These are phyloP conservation scores for Cutaneotrichosporon cavernicola DNA, from an alignment of 1,284 basidiomycete species.

Conservation along the genomic window DNA sequence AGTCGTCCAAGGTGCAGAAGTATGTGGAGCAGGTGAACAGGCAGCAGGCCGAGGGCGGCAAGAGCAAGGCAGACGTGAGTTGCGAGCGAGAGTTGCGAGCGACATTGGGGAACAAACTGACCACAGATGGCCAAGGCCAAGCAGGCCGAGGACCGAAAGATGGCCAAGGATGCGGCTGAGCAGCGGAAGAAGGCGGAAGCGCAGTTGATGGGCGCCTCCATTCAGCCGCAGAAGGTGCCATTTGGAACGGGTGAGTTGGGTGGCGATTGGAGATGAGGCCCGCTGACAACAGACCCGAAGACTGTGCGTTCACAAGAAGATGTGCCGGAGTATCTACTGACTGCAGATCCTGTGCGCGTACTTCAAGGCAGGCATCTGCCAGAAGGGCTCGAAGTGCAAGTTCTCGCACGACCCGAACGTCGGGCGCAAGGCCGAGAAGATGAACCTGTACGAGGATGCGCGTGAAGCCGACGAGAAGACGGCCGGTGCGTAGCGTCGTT, in stretches of 20 bases:
- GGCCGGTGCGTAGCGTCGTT: constrained; percentile 60
- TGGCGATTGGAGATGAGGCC: constrained; percentile 10
- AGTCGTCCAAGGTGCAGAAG: constrained; percentile 88
- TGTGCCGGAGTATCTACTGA: not conserved
- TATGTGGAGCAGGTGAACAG: constrained; percentile 75
- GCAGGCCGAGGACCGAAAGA: constrained; percentile 73
- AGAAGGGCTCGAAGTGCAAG: constrained; percentile 88
- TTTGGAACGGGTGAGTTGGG: constrained; percentile 71
- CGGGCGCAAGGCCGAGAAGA: constrained; percentile 90
- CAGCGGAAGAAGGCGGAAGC: constrained; percentile 80
- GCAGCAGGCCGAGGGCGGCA: constrained; percentile 65
- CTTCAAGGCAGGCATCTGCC: constrained; percentile 83
- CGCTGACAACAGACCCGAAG: constrained; percentile 68
- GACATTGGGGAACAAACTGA: not conserved
- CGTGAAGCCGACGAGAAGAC: constrained; percentile 67
- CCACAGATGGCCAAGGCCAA: constrained; percentile 71
- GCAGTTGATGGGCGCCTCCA: constrained; percentile 64
- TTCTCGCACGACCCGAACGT: constrained; percentile 91
- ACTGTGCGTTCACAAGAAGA: constrained; percentile 52
- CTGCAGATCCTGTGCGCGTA: constrained; percentile 70
- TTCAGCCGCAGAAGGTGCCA: constrained; percentile 75
- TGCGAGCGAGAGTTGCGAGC: constrained; percentile 25
- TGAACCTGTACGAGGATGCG: constrained; percentile 88
- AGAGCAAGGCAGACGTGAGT: constrained; percentile 65
- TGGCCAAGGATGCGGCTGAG: constrained; percentile 76